Percentiles rank a stretch among this genome's conserved stretches.
Conservation (phyloP, 2,329 filamentous ascomycete genomes). For the Gnomoniopsis smithogilvyi region DNA sequence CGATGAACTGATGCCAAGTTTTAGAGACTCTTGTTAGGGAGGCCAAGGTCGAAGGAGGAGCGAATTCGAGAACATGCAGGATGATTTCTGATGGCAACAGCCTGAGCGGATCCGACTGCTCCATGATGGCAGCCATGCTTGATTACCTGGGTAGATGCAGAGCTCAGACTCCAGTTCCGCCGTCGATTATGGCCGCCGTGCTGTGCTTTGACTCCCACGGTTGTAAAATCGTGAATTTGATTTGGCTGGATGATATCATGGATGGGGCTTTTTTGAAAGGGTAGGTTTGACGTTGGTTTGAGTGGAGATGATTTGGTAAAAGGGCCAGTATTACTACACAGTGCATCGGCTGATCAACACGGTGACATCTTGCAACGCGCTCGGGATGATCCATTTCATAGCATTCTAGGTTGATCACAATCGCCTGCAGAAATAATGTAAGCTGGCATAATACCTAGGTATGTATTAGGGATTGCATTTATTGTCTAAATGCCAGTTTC, state of each 20-base stretch:
- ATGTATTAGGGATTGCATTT: no score
- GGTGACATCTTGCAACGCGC: no score
- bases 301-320: neutral
- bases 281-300: neutral
- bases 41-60: slow-evolving; percentile 15
- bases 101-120: slow-evolving; percentile 17
- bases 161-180: neutral
- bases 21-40: slow-evolving; percentile 15
- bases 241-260: neutral
- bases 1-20: slow-evolving; percentile 23
- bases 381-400: no score
- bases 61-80: slow-evolving; percentile 22
- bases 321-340: neutral
- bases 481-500: no score
- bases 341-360: neutral
- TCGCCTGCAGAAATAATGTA: no score
- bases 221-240: neutral
- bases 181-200: neutral
- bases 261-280: neutral
- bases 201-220: neutral
- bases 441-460: no score
- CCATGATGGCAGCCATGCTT: neutral
- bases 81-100: slow-evolving; percentile 22
- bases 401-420: no score
- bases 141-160: neutral